Conservation (phyloP, 306 rosid species). For the Astragalus membranaceus region DNA sequence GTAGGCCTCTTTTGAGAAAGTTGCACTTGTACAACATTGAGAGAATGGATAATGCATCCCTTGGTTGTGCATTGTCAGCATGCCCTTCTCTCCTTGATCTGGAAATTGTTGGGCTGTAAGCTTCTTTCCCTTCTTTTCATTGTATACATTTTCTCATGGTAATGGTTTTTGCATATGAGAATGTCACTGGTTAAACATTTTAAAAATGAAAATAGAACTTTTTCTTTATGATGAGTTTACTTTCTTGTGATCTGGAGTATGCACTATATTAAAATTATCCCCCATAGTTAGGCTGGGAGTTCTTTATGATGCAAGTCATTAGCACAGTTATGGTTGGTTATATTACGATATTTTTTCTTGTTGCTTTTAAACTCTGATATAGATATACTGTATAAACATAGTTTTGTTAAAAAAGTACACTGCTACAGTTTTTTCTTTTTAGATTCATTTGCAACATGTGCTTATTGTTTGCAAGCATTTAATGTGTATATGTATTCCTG, state of each 20-base stretch:
- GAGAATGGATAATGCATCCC: constrained; percentile 84
- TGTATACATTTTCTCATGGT: not conserved
- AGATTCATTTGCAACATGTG: not conserved
- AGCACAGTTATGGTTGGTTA: constrained; percentile 1
- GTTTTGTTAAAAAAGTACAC: not conserved
- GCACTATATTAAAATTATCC: not conserved
- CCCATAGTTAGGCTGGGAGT: not conserved
- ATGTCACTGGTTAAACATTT: not conserved
- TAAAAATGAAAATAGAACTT: not conserved
- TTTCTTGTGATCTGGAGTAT: not conserved
- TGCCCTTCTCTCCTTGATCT: constrained; percentile 91
- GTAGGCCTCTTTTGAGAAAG: constrained; percentile 66
- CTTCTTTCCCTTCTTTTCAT: constrained; percentile 22
- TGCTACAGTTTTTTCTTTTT: not conserved
- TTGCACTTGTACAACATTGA: constrained; percentile 90
- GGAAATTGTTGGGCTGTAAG: constrained; percentile 98
- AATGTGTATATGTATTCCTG: not conserved
- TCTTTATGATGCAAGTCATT: not conserved
- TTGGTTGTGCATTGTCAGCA: constrained; percentile 61
- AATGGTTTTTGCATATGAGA: not conserved
- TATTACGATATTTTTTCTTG: constrained; percentile 6
- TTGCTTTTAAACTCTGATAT: not conserved
- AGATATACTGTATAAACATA: not conserved
- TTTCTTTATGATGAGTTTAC: not conserved
- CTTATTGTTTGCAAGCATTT: not conserved